These are phyloP conservation scores for Grifola frondosa DNA, from an alignment of 1,284 basidiomycete genomes.

Conservation along the genomic window DNA sequence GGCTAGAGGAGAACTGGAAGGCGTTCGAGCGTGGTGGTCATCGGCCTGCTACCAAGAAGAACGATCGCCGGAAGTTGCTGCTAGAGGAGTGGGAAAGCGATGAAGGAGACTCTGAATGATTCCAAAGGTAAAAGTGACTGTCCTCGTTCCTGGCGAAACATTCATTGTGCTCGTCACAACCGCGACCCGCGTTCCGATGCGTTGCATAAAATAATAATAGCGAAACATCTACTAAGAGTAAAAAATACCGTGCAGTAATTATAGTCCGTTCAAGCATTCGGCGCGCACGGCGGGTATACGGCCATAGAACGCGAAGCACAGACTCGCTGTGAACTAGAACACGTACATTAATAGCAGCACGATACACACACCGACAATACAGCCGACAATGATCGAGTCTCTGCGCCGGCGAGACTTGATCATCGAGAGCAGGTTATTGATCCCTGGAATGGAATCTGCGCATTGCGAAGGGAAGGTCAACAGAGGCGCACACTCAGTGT, in stretches of 20 bases:
- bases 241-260: no score
- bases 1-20: slow-evolving; percentile 67
- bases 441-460: slow-evolving; percentile 85
- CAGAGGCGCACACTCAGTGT: neutral
- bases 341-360: slow-evolving; percentile 81
- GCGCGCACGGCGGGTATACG: no score
- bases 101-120: slow-evolving; percentile 11
- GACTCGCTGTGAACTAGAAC: no score
- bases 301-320: no score
- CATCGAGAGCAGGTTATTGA: slow-evolving; percentile 90
- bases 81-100: slow-evolving; percentile 26
- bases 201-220: no score
- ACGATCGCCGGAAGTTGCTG: slow-evolving; percentile 17
- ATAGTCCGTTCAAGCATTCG: no score
- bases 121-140: no score
- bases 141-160: no score
- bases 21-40: slow-evolving; percentile 53
- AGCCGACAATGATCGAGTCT: slow-evolving; percentile 89
- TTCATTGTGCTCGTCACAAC: no score
- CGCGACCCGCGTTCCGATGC: no score
- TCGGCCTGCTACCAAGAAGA: slow-evolving; percentile 18
- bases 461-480: slow-evolving; percentile 4
- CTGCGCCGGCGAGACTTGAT: slow-evolving; percentile 88
- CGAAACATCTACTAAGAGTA: no score
- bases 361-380: slow-evolving; percentile 82